Base-by-base conservation (phyloP, 495 filamentous ascomycete species). In the Hyaloscypha variabilis region DNA sequence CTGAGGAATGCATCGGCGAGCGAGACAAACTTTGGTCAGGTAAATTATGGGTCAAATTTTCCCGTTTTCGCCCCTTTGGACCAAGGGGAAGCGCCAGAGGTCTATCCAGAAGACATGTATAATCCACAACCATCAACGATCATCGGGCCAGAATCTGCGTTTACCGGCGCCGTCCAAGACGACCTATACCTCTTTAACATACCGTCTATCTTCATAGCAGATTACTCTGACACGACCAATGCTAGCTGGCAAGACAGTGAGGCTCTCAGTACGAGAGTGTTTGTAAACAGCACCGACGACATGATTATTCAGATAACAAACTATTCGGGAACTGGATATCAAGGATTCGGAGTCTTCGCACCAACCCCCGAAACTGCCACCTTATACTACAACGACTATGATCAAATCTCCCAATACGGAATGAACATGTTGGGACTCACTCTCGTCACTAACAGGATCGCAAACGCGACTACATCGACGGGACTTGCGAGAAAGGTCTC, bases 361-460 rank as follows among this genome's bases (percentile, higher is more conserved):
- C 69, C 69, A 19, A 64, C 65, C 19, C 63, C 66, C 34, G 42
- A 63, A 24, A 60, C 54, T 11, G 52, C 69, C 8, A 62, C 51
- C 19, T 26, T 68, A 4, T 70, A 52, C 50, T 64, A 69, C 52
- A 26, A 53, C 28, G 57, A 58, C 8, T 30, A 56, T 6, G 2
- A 6, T 19, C 59, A 39, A n/a, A 21, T 11, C 14, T 1, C 17
- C 14, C 14, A 1, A 19, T 8, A 51, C 8, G 49, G 39, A 24
- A 23, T 65, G 25, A 10, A 25, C 10, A 17, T 56, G 13, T 6
- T 30, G n/a, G 62, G n/a, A 14, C 61, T 71, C 30, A 62, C 53
- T 60, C 28, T 63, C 8, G 21, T 71, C 49, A 71, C 63, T 1
- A 64, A 68, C 29, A 57, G 69, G 8, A 60, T 71, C 28, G 50